Conservation (phyloP, 495 filamentous ascomycete species). For the Hypomontagnella submonticulosa region DNA sequence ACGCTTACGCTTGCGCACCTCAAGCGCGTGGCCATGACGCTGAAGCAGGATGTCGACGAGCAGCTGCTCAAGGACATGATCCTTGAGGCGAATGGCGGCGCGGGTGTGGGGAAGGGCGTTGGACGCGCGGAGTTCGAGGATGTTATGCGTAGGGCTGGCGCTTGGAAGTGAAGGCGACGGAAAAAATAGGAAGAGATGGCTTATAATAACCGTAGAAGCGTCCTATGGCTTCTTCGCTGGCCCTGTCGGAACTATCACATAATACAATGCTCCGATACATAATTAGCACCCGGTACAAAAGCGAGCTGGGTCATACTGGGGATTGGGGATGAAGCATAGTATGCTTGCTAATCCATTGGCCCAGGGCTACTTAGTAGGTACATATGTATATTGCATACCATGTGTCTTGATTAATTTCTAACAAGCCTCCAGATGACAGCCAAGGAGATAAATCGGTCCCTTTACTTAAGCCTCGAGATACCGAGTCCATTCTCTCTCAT, state of each 20-base stretch:
- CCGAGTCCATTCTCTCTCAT: too few relatives aligned
- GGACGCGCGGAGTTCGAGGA: conserved; percentile 81
- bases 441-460: too few relatives aligned
- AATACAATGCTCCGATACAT: too few relatives aligned
- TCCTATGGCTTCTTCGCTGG: too few relatives aligned
- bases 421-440: neutral
- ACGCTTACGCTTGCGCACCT: conserved; percentile 79
- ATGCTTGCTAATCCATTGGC: too few relatives aligned
- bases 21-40: conserved; percentile 78
- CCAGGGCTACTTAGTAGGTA: too few relatives aligned
- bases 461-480: too few relatives aligned
- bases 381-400: neutral
- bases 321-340: too few relatives aligned
- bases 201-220: neutral
- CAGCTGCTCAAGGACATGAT: conserved; percentile 91
- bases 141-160: conserved; percentile 85
- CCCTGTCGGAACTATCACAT: too few relatives aligned
- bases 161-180: conserved; percentile 65
- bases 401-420: neutral
- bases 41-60: conserved; percentile 85
- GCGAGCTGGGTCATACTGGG: too few relatives aligned
- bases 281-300: too few relatives aligned
- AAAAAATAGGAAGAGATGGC: neutral
- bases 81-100: conserved; percentile 86
- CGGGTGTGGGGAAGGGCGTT: conserved; percentile 76